These are phyloP conservation scores for Brassica hybrid DNA, from an alignment of 441 rosid species.

Conservation along the genomic window DNA sequence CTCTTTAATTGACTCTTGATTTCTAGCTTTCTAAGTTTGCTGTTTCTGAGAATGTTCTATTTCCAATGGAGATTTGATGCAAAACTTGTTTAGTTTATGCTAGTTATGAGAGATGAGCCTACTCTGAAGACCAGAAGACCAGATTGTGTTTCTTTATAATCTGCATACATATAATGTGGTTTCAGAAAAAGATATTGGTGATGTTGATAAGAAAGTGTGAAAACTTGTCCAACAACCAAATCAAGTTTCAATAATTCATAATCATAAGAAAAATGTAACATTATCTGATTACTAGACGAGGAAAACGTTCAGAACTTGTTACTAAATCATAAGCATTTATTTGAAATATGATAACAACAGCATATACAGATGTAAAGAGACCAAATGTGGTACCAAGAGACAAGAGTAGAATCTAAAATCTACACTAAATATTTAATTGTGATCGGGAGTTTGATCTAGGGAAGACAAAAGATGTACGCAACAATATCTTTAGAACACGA, in stretches of 20 bases:
- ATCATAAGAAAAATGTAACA: background rate
- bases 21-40: constrained; percentile 29
- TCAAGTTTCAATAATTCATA: too few relatives aligned
- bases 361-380: constrained; percentile 15
- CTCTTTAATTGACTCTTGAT: constrained; percentile 27
- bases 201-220: background rate
- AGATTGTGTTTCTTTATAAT: background rate
- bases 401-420: too few relatives aligned
- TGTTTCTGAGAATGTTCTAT: constrained; percentile 22
- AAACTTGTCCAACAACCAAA: background rate
- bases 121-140: background rate
- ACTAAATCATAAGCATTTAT: background rate
- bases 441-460: too few relatives aligned
- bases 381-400: constrained; percentile 18
- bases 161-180: background rate
- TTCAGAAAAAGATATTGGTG: background rate
- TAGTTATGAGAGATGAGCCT: background rate
- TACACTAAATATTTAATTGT: too few relatives aligned
- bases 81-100: background rate
- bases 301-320: background rate
- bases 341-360: too few relatives aligned
- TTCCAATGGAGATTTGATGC: constrained; percentile 27
- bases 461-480: too few relatives aligned
- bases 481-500: too few relatives aligned
- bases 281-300: background rate